Conservation (phyloP, 139 green algal species). For the Picochlorum sp. region DNA sequence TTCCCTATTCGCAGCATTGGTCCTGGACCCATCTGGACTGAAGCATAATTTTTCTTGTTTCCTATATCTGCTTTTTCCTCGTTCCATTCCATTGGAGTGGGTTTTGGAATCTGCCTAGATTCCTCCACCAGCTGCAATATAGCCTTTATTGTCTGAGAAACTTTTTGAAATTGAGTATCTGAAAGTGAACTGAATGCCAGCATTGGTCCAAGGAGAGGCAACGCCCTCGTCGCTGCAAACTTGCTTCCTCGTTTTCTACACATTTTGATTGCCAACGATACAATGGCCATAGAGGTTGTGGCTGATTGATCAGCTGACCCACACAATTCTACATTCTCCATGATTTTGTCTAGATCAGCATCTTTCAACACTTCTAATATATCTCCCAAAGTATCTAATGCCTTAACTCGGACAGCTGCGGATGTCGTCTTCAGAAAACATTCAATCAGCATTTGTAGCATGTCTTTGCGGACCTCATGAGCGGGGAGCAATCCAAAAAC, state of each 20-base stretch:
- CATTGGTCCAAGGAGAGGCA: conserved; percentile 55
- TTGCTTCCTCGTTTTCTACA: conserved; percentile 32
- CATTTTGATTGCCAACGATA: conserved; percentile 48
- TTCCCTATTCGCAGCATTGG: no score
- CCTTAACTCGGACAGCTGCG: conserved; percentile 44
- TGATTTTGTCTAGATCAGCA: conserved; percentile 31
- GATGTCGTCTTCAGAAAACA: conserved; percentile 44
- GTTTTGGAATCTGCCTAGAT: not conserved
- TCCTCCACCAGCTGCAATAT: conserved; percentile 1
- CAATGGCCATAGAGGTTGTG: conserved; percentile 50
- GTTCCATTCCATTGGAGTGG: no score
- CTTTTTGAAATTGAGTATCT: conserved; percentile 24
- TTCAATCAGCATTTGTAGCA: no score
- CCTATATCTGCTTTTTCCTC: no score
- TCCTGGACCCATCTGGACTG: no score
- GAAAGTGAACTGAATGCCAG: conserved; percentile 35
- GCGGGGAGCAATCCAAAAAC: no score
- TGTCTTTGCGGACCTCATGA: no score
- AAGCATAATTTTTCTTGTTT: no score
- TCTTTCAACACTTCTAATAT: conserved; percentile 36
- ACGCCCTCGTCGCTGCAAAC: conserved; percentile 33
- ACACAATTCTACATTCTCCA: conserved; percentile 24
- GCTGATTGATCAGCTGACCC: conserved; percentile 50
- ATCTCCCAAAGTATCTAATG: conserved; percentile 35
- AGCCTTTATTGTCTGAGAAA: conserved; percentile 11